Percentiles rank a stretch among this genome's conserved stretches.
phyloP scores from a whole-genome alignment of 2,329 filamentous ascomycete species.

The Trichoderma sp. region DNA sequence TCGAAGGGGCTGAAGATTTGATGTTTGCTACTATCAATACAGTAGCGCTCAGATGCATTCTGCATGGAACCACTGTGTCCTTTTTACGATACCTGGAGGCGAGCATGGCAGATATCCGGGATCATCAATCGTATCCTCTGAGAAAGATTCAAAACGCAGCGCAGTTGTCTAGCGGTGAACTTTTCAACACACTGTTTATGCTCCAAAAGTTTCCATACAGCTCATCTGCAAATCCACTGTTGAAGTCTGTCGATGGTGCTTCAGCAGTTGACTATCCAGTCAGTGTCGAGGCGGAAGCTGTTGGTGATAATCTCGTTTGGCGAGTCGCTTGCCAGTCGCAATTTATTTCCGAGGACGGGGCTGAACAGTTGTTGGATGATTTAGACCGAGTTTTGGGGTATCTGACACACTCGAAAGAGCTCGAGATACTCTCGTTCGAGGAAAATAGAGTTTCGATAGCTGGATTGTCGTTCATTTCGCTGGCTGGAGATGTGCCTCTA shows the following conservation, averaged over 20 bases:
- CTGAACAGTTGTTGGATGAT: conserved; percentile 53
- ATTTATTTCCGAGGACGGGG: conserved; percentile 50
- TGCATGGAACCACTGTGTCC: conserved; percentile 66
- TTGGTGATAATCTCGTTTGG: conserved; percentile 61
- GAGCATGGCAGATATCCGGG: conserved; percentile 64
- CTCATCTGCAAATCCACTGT: conserved; percentile 41
- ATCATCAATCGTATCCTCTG: conserved; percentile 76
- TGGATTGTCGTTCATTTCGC: conserved; percentile 48
- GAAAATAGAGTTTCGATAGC: conserved; percentile 62
- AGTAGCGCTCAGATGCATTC: conserved; percentile 68
- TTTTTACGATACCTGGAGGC: conserved; percentile 76
- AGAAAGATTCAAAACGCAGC: conserved; percentile 61
- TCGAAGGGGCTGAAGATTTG: conserved; percentile 64
- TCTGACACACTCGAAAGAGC: conserved; percentile 52
- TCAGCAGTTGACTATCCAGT: conserved; percentile 79
- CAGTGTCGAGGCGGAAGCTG: conserved; percentile 76
- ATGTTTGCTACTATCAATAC: conserved; percentile 95
- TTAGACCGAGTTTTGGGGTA: conserved; percentile 61
- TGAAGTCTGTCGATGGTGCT: conserved; percentile 62
- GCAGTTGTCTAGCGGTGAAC: conserved; percentile 36
- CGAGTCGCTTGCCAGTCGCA: conserved; percentile 68
- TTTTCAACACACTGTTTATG: conserved; percentile 61
- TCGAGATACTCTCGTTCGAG: conserved; percentile 56
- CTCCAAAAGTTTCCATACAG: conserved; percentile 44
- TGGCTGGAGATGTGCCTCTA: neutral